Conservation (phyloP, 2,329 filamentous ascomycete genomes). For the Hymenoscyphus occultus region DNA sequence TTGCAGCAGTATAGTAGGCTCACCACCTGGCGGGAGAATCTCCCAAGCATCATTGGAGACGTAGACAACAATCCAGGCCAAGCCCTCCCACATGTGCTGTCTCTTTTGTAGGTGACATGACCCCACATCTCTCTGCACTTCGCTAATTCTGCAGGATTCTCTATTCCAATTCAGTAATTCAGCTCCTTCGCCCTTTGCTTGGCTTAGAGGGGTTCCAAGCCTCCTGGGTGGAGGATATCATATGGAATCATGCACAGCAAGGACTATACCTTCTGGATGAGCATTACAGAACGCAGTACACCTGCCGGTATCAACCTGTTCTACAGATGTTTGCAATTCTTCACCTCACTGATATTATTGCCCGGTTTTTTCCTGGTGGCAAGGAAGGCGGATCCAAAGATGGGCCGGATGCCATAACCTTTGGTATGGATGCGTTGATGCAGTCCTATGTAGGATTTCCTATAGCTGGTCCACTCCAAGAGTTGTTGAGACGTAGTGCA, state of each 20-base stretch:
- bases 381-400: conserved; percentile 25
- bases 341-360: conserved; percentile 34
- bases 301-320: conserved; percentile 35
- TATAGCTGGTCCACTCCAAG: conserved; percentile 34
- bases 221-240: conserved; percentile 26
- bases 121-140: neutral
- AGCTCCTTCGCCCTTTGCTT: conserved; percentile 35
- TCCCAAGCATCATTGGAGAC: conserved; percentile 29
- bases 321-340: conserved; percentile 37
- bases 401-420: conserved; percentile 31
- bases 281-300: conserved; percentile 32
- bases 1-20: conserved; percentile 33
- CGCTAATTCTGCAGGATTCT: conserved; percentile 33
- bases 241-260: conserved; percentile 35
- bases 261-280: conserved; percentile 35
- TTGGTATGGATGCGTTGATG: conserved; percentile 32
- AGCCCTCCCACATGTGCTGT: conserved; percentile 35
- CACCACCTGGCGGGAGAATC: conserved; percentile 29
- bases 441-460: conserved; percentile 33
- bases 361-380: conserved; percentile 33
- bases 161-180: conserved; percentile 32
- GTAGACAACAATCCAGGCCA: conserved; percentile 24
- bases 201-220: conserved; percentile 30
- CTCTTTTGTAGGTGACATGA: conserved; percentile 33
- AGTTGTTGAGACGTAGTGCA: conserved; percentile 33